These are phyloP conservation scores for Candida sanyiensis DNA, from an alignment of 805 yeast genomes.

Conservation along the genomic window DNA sequence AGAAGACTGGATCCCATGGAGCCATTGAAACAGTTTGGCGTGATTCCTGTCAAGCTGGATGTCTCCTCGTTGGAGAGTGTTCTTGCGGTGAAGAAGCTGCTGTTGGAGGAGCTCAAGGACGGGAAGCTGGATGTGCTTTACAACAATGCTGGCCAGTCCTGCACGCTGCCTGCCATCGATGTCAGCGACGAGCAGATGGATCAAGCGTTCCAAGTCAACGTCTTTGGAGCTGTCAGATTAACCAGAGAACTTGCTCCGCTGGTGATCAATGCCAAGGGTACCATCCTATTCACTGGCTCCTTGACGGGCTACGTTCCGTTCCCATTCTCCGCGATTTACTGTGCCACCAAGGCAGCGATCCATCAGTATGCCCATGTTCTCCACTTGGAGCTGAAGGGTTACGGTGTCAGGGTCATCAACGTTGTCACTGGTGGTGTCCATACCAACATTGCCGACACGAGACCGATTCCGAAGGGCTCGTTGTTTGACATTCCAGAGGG, in stretches of 20 bases:
- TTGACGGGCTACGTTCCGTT: slow-evolving; percentile 58
- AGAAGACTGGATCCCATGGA: slow-evolving; percentile 60
- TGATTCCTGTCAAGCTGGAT: slow-evolving; percentile 48
- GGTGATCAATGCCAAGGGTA: slow-evolving; percentile 60
- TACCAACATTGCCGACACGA: slow-evolving; percentile 62
- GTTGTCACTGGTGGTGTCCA: slow-evolving; percentile 72
- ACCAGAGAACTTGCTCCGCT: slow-evolving; percentile 51
- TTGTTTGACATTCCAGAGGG: slow-evolving; percentile 49
- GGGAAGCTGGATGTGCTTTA: slow-evolving; percentile 53
- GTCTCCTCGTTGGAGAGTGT: slow-evolving; percentile 50
- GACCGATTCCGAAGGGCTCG: slow-evolving; percentile 53
- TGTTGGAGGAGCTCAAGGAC: slow-evolving; percentile 37
- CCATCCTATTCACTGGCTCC: slow-evolving; percentile 71
- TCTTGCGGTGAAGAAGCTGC: slow-evolving; percentile 34
- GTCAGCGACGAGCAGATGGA: slow-evolving; percentile 48
- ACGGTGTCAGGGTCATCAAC: slow-evolving; percentile 65
- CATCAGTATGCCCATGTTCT: slow-evolving; percentile 63
- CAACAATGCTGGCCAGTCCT: slow-evolving; percentile 76
- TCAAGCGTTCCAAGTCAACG: slow-evolving; percentile 58
- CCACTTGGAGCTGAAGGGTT: slow-evolving; percentile 63
- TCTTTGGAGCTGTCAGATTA: slow-evolving; percentile 61
- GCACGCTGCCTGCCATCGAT: slow-evolving; percentile 66
- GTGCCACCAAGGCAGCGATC: slow-evolving; percentile 70
- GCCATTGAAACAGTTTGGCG: slow-evolving; percentile 35
- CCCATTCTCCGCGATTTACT: slow-evolving; percentile 65